Percentiles rank a stretch among this genome's conserved stretches.
These are phyloP conservation scores for Candida manassasensis DNA, from an alignment of 805 yeast genomes.

Conservation along the genomic window DNA sequence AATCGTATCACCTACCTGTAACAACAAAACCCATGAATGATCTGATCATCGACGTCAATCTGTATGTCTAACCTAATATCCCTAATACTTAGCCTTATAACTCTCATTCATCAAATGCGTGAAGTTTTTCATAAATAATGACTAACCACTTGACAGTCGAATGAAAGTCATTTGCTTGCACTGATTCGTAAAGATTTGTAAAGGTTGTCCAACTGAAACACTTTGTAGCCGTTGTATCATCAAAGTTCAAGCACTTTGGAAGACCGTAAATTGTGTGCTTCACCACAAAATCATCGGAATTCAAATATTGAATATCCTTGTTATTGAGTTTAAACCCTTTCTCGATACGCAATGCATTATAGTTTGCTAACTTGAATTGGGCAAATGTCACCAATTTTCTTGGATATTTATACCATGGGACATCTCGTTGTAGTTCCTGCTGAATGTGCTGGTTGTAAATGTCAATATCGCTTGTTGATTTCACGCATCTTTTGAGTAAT, in stretches of 20 bases:
- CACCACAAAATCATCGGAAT: constrained; percentile 8
- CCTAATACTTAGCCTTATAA: no score
- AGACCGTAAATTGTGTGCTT: constrained; percentile 20
- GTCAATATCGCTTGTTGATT: constrained; percentile 44
- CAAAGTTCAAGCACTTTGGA: constrained; percentile 11
- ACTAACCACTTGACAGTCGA: constrained; percentile 20
- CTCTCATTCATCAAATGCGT: not conserved
- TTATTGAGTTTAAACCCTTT: constrained; percentile 19
- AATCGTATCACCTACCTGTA: no score
- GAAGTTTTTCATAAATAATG: constrained; percentile 21
- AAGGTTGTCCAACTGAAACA: constrained; percentile 15
- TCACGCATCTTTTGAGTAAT: constrained; percentile 11
- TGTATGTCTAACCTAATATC: no score
- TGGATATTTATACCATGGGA: constrained; percentile 69
- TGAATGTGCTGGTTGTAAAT: constrained; percentile 43
- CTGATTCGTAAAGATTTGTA: constrained; percentile 17
- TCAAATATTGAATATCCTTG: constrained; percentile 16
- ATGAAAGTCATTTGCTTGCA: constrained; percentile 19
- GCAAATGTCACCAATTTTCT: constrained; percentile 58
- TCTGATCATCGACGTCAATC: no score
- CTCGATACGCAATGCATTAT: constrained; percentile 42
- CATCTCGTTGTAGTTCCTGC: constrained; percentile 53
- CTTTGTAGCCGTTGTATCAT: not conserved
- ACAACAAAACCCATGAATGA: no score
- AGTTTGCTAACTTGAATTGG: constrained; percentile 50